These are phyloP conservation scores for Tolypocladium tundrense DNA, from an alignment of 2,329 filamentous ascomycete genomes.

Conservation along the genomic window DNA sequence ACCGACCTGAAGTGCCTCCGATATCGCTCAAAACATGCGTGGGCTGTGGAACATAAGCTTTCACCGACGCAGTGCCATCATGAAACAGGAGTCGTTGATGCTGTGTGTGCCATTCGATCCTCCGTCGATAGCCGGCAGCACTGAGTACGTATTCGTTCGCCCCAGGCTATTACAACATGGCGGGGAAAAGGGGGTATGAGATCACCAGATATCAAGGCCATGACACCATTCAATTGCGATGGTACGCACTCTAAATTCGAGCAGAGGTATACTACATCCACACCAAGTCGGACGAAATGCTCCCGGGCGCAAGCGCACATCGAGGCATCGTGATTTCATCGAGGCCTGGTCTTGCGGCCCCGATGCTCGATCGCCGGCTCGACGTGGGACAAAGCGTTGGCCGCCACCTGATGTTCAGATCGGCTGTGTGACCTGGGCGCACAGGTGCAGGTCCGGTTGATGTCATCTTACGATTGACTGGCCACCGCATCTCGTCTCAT, in stretches of 20 bases:
- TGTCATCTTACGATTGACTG: neutral
- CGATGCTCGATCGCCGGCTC: neutral
- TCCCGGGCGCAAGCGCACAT: neutral
- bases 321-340: neutral
- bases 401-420: neutral
- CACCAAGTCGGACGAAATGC: neutral
- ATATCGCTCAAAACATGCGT: neutral
- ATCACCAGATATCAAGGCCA: neutral
- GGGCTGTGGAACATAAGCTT: neutral
- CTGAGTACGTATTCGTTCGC: too few species aligned
- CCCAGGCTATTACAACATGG: neutral
- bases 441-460: neutral
- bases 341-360: neutral
- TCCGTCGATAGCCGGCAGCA: neutral
- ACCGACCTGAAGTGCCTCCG: neutral
- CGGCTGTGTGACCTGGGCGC: neutral
- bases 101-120: neutral
- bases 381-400: neutral
- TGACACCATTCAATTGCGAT: neutral
- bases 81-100: neutral
- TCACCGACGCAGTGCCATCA: neutral
- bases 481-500: conserved; percentile 1
- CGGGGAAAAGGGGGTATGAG: neutral
- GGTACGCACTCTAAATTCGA: neutral
- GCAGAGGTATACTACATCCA: neutral